Percentiles rank a stretch among this genome's conserved stretches.
phyloP scores from a whole-genome alignment of 1,284 basidiomycete genomes.

The Vanrija pseudolonga region DNA sequence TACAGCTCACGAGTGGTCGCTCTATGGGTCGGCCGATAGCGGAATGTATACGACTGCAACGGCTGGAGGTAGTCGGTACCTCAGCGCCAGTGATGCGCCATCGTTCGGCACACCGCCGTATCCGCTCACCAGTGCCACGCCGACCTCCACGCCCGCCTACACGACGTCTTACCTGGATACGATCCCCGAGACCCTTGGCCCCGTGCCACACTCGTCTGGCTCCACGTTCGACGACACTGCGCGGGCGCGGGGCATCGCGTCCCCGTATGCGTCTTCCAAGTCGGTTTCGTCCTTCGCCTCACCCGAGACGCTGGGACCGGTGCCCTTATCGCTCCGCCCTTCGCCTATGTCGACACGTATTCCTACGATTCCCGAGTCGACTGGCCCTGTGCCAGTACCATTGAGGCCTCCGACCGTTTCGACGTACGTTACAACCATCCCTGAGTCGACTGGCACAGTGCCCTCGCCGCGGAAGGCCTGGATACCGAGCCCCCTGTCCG shows the following conservation, averaged over 20 bases:
- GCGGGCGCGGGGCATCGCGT: too few relatives aligned
- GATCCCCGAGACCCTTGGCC: too few relatives aligned
- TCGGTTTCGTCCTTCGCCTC: too few relatives aligned
- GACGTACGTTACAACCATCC: not conserved
- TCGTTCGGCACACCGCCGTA: not conserved
- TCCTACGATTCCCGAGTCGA: not conserved
- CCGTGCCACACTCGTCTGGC: not conserved
- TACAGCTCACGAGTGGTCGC: not conserved
- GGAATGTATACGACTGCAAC: slow-evolving; percentile 14
- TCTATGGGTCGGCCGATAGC: slow-evolving; percentile 15
- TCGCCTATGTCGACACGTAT: not conserved
- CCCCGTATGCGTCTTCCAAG: too few relatives aligned
- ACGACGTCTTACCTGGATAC: not conserved
- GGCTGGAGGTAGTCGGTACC: not conserved
- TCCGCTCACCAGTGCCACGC: not conserved
- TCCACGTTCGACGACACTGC: too few relatives aligned
- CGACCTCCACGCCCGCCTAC: not conserved
- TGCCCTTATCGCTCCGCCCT: too few relatives aligned
- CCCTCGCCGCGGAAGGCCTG: too few relatives aligned
- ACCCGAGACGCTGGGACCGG: too few relatives aligned
- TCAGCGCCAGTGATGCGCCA: slow-evolving; percentile 1
- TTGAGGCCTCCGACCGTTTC: not conserved
- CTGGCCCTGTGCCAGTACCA: not conserved
- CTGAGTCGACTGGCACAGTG: too few relatives aligned
- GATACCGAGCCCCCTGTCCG: too few relatives aligned